Percentiles rank a stretch among this genome's conserved stretches.
These are phyloP conservation scores for Halophytophthora polymorphica DNA, from an alignment of 352 stramenopile genomes.

Conservation along the genomic window DNA sequence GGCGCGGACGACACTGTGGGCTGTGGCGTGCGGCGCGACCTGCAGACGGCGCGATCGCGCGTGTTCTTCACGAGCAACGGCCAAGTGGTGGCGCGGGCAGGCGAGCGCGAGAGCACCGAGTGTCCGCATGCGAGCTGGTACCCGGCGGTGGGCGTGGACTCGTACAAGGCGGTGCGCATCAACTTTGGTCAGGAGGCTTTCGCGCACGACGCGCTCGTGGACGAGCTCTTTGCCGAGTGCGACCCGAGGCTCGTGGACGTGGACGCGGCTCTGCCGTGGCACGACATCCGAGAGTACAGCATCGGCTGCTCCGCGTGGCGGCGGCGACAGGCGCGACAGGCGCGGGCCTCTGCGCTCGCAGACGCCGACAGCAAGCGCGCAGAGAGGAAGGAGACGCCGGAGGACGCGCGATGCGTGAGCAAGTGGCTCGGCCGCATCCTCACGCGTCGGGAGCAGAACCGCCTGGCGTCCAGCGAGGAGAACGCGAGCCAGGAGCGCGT, in stretches of 20 bases:
- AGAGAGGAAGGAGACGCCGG: slow-evolving; percentile 2
- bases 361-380: slow-evolving; percentile 23
- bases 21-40: slow-evolving; percentile 59
- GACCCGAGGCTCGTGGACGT: slow-evolving; percentile 21
- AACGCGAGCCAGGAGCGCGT: slow-evolving; percentile 21
- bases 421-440: slow-evolving; percentile 29
- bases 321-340: slow-evolving; percentile 11
- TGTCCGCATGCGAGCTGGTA: slow-evolving; percentile 56
- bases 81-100: slow-evolving; percentile 15
- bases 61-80: slow-evolving; percentile 79
- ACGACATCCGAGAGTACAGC: slow-evolving; percentile 41
- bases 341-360: slow-evolving; percentile 1
- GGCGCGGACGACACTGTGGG: slow-evolving; percentile 64
- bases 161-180: slow-evolving; percentile 64
- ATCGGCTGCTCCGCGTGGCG: slow-evolving; percentile 28
- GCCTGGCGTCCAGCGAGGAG: slow-evolving; percentile 27
- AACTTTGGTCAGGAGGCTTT: slow-evolving; percentile 86
- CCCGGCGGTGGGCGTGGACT: slow-evolving; percentile 82
- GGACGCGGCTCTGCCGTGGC: slow-evolving; percentile 39
- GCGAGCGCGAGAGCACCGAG: slow-evolving; percentile 35
- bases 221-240: slow-evolving; percentile 53
- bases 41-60: slow-evolving; percentile 29
- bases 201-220: slow-evolving; percentile 38
- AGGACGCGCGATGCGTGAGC: slow-evolving; percentile 14
- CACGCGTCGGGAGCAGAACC: slow-evolving; percentile 30